These are phyloP conservation scores for Dactylellina sp. DNA, from an alignment of 2,329 filamentous ascomycete species.

Conservation along the genomic window DNA sequence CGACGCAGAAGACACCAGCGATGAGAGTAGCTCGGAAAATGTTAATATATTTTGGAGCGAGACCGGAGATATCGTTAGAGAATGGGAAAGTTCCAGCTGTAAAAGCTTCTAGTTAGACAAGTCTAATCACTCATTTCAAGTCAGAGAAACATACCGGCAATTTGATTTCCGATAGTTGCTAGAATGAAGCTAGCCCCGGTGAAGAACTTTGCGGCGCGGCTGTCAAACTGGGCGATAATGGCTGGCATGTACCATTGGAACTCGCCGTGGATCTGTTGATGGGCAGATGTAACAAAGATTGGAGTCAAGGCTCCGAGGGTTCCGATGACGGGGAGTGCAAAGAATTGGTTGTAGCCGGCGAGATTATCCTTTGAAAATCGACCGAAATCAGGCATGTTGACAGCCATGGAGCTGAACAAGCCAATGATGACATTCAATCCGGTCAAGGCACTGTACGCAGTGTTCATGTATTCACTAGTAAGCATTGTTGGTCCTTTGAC, in stretches of 20 bases:
- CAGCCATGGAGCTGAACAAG: conserved; percentile 67
- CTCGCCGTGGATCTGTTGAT: conserved; percentile 65
- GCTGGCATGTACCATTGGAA: conserved; percentile 68
- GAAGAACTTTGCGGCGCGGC: conserved; percentile 65
- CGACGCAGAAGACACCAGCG: conserved; percentile 65
- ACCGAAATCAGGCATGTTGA: conserved; percentile 68
- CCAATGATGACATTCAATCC: conserved; percentile 67
- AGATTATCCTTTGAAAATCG: conserved; percentile 65
- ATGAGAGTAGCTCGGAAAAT: conserved; percentile 67
- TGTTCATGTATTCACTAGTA: conserved; percentile 64
- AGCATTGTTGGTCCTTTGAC: conserved; percentile 63
- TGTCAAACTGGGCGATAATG: conserved; percentile 66
- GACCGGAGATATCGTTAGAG: conserved; percentile 69
- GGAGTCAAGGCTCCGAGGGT: conserved; percentile 67
- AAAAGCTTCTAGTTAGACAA: conserved; percentile 66
- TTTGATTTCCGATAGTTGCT: conserved; percentile 65
- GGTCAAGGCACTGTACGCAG: conserved; percentile 65
- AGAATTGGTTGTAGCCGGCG: conserved; percentile 65
- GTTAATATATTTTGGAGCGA: conserved; percentile 69
- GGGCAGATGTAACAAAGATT: conserved; percentile 67
- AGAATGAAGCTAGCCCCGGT: conserved; percentile 64
- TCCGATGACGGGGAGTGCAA: conserved; percentile 67
- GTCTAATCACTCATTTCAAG: background rate
- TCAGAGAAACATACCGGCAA: conserved; percentile 62
- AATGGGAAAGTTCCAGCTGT: conserved; percentile 69